phyloP scores from a whole-genome alignment of 257 asterid genomes.

The Ehretia macrophylla region DNA sequence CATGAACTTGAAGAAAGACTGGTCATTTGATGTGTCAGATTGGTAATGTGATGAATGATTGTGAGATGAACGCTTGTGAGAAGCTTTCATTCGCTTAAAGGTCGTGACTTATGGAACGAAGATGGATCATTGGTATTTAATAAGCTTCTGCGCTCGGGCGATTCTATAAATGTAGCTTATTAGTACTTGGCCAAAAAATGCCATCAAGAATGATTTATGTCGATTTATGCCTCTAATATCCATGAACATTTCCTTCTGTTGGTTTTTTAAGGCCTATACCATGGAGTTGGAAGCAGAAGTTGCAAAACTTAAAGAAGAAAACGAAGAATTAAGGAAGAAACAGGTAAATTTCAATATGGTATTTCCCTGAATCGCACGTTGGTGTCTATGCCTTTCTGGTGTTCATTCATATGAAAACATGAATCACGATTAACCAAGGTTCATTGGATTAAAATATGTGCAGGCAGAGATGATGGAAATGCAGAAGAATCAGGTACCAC shows the following conservation, averaged over 20 bases:
- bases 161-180: too few species aligned
- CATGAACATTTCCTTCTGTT: not conserved
- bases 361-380: not conserved
- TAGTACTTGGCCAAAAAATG: too few species aligned
- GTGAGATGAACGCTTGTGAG: conserved; percentile 10
- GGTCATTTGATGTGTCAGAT: conserved; percentile 10
- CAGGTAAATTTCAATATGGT: conserved; percentile 38
- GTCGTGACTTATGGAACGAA: not conserved
- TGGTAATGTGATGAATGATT: conserved; percentile 11
- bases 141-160: not conserved
- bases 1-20: conserved; percentile 3
- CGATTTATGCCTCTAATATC: not conserved
- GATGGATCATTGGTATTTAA: too few species aligned
- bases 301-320: conserved; percentile 86
- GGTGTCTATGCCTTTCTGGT: not conserved
- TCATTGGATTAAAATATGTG: conserved; percentile 6
- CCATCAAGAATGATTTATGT: too few species aligned
- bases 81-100: conserved; percentile 6
- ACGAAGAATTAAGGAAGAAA: conserved; percentile 58
- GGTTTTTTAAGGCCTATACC: conserved; percentile 61
- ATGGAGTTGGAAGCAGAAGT: conserved; percentile 90
- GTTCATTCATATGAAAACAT: not conserved
- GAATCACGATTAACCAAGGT: not conserved
- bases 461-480: conserved; percentile 41
- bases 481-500: conserved; percentile 50